phyloP scores from a whole-genome alignment of 352 stramenopile species.

The Thalassiosira hispida region DNA sequence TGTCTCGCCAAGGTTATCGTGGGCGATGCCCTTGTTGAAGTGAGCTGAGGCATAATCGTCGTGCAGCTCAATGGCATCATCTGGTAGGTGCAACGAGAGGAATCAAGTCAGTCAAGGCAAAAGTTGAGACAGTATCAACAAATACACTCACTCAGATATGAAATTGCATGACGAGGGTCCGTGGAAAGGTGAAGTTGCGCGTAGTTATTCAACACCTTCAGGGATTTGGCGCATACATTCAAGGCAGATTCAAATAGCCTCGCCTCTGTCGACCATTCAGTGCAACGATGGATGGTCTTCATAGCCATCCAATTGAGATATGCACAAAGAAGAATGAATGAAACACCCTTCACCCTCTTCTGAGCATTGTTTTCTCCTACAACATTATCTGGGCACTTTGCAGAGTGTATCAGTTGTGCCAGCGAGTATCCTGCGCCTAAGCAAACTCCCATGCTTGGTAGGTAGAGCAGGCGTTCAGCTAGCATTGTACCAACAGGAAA shows the following conservation, averaged over 20 bases:
- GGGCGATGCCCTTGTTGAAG: slow-evolving; percentile 47
- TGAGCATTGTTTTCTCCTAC: neutral
- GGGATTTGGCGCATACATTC: slow-evolving; percentile 51
- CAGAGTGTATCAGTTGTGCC: neutral
- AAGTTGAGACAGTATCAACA: no score
- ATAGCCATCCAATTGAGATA: neutral
- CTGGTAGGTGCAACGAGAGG: neutral
- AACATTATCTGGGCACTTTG: neutral
- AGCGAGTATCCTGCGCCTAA: slow-evolving; percentile 3
- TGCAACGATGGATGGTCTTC: slow-evolving; percentile 19
- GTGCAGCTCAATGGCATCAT: slow-evolving; percentile 32
- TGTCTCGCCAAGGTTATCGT: slow-evolving; percentile 20
- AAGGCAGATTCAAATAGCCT: slow-evolving; percentile 59
- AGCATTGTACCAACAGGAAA: slow-evolving; percentile 91
- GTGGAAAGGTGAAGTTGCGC: slow-evolving; percentile 30
- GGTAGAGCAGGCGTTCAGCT: slow-evolving; percentile 91
- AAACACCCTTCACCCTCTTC: neutral
- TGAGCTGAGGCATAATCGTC: slow-evolving; percentile 33
- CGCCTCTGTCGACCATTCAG: slow-evolving; percentile 58
- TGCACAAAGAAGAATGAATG: slow-evolving; percentile 11
- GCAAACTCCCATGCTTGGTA: slow-evolving; percentile 70
- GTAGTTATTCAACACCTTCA: slow-evolving; percentile 75
- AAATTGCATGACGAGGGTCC: slow-evolving; percentile 24
- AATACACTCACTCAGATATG: slow-evolving; percentile 20
- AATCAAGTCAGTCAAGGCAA: neutral